Conservation (phyloP, 768 basidiomycete genomes). For the Coprinopsis marcescibilis region DNA sequence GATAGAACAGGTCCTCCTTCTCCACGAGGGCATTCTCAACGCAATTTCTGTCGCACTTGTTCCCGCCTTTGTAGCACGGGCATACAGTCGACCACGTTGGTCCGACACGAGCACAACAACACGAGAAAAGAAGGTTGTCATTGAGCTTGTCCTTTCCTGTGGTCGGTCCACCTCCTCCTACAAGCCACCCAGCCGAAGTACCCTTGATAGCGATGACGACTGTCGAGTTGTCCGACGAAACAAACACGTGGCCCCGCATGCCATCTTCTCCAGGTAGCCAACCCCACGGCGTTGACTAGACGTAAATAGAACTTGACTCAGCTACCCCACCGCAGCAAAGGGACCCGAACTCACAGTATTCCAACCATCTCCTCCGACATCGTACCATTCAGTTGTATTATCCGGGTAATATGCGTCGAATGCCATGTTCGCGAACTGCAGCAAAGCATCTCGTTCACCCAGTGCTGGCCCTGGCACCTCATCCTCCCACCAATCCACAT, state of each 20-base stretch:
- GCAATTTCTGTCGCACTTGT: slow-evolving; percentile 78
- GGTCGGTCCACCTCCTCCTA: slow-evolving; percentile 73
- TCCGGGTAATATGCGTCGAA: slow-evolving; percentile 69
- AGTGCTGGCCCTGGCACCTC: slow-evolving; percentile 70
- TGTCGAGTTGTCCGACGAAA: slow-evolving; percentile 75
- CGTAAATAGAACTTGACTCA: not conserved
- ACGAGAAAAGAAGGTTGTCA: slow-evolving; percentile 93
- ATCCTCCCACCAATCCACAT: slow-evolving; percentile 56
- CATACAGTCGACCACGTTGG: slow-evolving; percentile 94
- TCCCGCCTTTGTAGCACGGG: slow-evolving; percentile 70
- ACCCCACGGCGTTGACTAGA: slow-evolving; percentile 69
- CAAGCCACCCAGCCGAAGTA: slow-evolving; percentile 74
- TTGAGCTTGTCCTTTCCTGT: slow-evolving; percentile 87
- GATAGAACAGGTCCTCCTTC: slow-evolving; percentile 85
- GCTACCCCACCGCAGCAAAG: not conserved
- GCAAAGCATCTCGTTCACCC: slow-evolving; percentile 62
- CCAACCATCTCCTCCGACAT: slow-evolving; percentile 50
- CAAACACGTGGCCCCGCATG: slow-evolving; percentile 88
- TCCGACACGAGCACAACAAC: slow-evolving; percentile 93
- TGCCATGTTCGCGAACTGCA: slow-evolving; percentile 84
- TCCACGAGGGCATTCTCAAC: slow-evolving; percentile 70
- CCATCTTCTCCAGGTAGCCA: slow-evolving; percentile 91
- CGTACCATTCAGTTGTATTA: slow-evolving; percentile 64
- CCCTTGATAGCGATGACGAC: slow-evolving; percentile 90
- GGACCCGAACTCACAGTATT: slow-evolving; percentile 39